These are phyloP conservation scores for Suillus spraguei DNA, from an alignment of 768 basidiomycete species.

Conservation along the genomic window DNA sequence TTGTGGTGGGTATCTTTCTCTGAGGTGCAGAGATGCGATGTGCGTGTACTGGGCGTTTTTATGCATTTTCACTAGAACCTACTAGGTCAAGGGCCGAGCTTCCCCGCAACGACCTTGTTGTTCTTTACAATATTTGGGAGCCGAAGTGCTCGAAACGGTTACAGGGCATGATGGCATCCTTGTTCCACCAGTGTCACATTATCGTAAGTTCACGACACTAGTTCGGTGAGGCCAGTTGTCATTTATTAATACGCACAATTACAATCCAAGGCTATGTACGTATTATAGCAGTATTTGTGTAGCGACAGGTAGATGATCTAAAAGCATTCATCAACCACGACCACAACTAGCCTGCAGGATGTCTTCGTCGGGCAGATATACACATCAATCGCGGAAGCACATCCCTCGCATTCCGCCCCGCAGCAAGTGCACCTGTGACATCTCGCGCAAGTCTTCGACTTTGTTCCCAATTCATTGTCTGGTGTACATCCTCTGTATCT, in stretches of 20 bases:
- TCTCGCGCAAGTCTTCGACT: conserved; percentile 25
- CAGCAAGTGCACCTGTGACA: conserved; percentile 25
- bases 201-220: too few species aligned
- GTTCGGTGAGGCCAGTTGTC: too few species aligned
- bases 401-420: conserved; percentile 20
- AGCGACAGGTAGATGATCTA: neutral
- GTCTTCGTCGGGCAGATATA: neutral
- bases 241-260: too few species aligned
- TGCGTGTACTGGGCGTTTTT: neutral
- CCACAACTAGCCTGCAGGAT: neutral
- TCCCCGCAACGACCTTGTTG: neutral
- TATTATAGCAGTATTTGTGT: neutral
- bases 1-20: neutral
- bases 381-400: conserved; percentile 33
- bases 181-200: neutral
- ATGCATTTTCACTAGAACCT: neutral
- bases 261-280: too few species aligned
- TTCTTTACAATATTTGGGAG: neutral
- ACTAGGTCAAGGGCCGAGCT: neutral
- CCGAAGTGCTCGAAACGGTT: neutral
- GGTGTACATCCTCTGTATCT: neutral
- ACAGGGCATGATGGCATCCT: neutral
- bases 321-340: neutral
- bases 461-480: conserved; percentile 29
- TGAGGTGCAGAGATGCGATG: neutral